A percentile compares a stretch with the other conserved stretches of the same genome.
phyloP scores from a whole-genome alignment of 305 asterid species.

The Fraxinus albicans region DNA sequence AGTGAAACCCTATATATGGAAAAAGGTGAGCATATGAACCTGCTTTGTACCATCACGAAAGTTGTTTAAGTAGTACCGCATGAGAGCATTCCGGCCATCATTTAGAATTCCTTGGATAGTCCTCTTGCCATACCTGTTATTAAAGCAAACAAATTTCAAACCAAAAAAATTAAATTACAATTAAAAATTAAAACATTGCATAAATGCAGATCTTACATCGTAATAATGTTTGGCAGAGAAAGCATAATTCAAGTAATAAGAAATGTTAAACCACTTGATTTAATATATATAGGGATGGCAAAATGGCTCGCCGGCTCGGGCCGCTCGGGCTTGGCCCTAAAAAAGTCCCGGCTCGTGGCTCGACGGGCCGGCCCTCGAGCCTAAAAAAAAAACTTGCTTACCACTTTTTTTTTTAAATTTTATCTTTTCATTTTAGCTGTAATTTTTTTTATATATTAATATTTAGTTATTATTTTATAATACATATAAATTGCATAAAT shows the following conservation, averaged over 20 bases:
- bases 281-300: too few species aligned
- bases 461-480: too few species aligned
- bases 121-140: slow-evolving; percentile 76
- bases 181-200: neutral
- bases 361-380: too few species aligned
- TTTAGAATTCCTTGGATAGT: slow-evolving; percentile 76
- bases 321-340: too few species aligned
- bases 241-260: neutral
- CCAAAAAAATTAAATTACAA: neutral
- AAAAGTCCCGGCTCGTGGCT: too few species aligned
- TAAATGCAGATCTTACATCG: neutral
- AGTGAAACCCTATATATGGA: neutral
- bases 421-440: too few species aligned
- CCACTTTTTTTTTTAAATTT: too few species aligned
- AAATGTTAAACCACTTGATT: neutral
- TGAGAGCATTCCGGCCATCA: slow-evolving; percentile 85
- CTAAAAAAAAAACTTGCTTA: too few species aligned
- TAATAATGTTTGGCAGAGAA: neutral
- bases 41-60: slow-evolving; percentile 96
- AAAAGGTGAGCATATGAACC: slow-evolving; percentile 48
- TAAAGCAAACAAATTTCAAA: slow-evolving; percentile 7
- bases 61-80: slow-evolving; percentile 96
- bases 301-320: too few species aligned
- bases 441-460: too few species aligned
- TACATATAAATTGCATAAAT: too few species aligned